Conservation (phyloP, 2,329 filamentous ascomycete species). For the Hypoxylon sp. region DNA sequence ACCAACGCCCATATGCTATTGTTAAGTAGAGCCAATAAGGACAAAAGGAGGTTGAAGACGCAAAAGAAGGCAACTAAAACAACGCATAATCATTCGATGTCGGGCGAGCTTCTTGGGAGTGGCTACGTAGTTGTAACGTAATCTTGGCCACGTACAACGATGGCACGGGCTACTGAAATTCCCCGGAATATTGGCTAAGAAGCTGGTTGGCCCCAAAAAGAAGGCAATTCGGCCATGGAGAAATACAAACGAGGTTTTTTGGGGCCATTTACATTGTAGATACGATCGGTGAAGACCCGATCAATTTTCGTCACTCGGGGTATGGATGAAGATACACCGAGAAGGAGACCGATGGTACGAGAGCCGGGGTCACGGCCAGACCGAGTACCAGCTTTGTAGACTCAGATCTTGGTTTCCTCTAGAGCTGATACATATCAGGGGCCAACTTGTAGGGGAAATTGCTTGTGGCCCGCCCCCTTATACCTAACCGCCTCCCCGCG, state of each 20-base stretch:
- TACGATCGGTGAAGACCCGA: slow-evolving; percentile 1
- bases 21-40: background rate
- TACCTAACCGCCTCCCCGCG: slow-evolving; percentile 30
- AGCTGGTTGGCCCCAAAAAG: slow-evolving; percentile 16
- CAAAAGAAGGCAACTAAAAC: slow-evolving; percentile 31
- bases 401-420: slow-evolving; percentile 17
- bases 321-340: slow-evolving; percentile 8
- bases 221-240: background rate
- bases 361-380: slow-evolving; percentile 11
- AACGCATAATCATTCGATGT: slow-evolving; percentile 34
- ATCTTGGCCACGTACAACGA: slow-evolving; percentile 24
- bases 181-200: background rate
- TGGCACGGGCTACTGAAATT: slow-evolving; percentile 23
- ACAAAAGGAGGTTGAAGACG: background rate
- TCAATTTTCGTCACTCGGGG: slow-evolving; percentile 17
- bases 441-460: slow-evolving; percentile 29
- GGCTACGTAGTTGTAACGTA: slow-evolving; percentile 27
- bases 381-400: slow-evolving; percentile 1
- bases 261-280: background rate
- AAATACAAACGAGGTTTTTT: slow-evolving; percentile 1
- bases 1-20: background rate
- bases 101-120: background rate
- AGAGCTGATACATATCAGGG: slow-evolving; percentile 34
- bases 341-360: slow-evolving; percentile 10
- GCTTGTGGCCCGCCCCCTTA: slow-evolving; percentile 25